These are phyloP conservation scores for Mycena haematopus DNA, from an alignment of 768 basidiomycete genomes.

Conservation along the genomic window DNA sequence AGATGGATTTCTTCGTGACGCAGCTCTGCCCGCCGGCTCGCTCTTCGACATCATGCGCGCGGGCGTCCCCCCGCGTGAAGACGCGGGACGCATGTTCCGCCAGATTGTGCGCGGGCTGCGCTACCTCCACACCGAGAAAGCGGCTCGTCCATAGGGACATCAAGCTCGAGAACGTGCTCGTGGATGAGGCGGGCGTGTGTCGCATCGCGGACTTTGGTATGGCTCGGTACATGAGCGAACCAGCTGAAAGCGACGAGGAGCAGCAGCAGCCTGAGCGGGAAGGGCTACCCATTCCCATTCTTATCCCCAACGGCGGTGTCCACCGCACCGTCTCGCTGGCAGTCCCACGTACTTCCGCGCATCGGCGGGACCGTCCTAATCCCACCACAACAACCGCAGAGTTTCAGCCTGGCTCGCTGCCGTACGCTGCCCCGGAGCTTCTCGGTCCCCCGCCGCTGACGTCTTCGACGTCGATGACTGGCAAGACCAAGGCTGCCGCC, in stretches of 20 bases:
- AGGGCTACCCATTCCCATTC: slow-evolving; percentile 25
- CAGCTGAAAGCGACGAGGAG: slow-evolving; percentile 39
- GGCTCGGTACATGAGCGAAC: slow-evolving; percentile 66
- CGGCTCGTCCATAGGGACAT: slow-evolving; percentile 90
- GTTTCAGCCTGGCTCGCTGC: slow-evolving; percentile 84
- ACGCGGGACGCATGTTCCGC: slow-evolving; percentile 84
- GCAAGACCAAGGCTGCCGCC: slow-evolving; percentile 42
- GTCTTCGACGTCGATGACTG: slow-evolving; percentile 18
- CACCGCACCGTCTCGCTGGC: slow-evolving; percentile 51
- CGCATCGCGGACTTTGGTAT: slow-evolving; percentile 88
- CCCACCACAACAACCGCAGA: slow-evolving; percentile 47
- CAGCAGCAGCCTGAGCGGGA: slow-evolving; percentile 31
- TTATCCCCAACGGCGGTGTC: slow-evolving; percentile 24
- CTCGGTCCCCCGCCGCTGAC: slow-evolving; percentile 56
- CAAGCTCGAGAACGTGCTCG: slow-evolving; percentile 96
- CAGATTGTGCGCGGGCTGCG: slow-evolving; percentile 84
- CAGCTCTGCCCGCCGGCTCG: slow-evolving; percentile 83
- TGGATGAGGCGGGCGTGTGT: slow-evolving; percentile 89
- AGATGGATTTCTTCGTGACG: slow-evolving; percentile 82
- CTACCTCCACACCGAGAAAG: slow-evolving; percentile 81
- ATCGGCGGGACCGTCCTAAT: slow-evolving; percentile 34
- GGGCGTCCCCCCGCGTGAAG: slow-evolving; percentile 74
- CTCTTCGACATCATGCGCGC: slow-evolving; percentile 83
- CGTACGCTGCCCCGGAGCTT: slow-evolving; percentile 91
- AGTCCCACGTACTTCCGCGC: slow-evolving; percentile 33